phyloP scores from a whole-genome alignment of 176 grass and related monocot genomes.

The Typha latifolia region DNA sequence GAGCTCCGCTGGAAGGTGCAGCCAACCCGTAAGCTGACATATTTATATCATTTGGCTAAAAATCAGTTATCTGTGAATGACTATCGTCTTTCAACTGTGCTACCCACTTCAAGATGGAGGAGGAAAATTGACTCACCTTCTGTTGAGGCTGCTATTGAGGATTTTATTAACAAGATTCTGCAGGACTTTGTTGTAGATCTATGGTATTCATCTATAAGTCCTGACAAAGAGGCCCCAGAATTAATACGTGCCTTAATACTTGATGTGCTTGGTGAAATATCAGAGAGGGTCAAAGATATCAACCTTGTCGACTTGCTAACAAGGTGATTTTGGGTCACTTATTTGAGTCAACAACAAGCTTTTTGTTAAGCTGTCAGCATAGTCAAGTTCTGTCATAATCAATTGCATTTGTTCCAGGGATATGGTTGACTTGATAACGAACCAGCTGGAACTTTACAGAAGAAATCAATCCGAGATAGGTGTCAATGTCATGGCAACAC shows the following conservation, averaged over 20 bases:
- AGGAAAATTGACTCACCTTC: conserved; percentile 76
- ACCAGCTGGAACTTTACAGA: conserved; percentile 78
- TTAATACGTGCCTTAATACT: conserved; percentile 77
- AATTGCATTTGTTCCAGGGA: conserved; percentile 38
- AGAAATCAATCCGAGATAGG: conserved; percentile 84
- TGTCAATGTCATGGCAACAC: conserved; percentile 65
- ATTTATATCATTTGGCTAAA: conserved; percentile 64
- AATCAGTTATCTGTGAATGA: conserved; percentile 63
- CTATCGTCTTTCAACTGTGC: conserved; percentile 49
- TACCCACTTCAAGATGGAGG: conserved; percentile 72
- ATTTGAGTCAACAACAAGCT: background rate
- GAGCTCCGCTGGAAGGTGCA: conserved; percentile 64
- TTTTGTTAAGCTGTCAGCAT: background rate
- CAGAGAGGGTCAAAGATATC: conserved; percentile 67
- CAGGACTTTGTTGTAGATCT: conserved; percentile 85
- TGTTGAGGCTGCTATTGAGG: conserved; percentile 72
- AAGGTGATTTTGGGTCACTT: conserved; percentile 41
- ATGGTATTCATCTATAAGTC: conserved; percentile 81
- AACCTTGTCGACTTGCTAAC: conserved; percentile 96
- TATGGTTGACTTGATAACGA: conserved; percentile 79
- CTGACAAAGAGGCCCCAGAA: conserved; percentile 81
- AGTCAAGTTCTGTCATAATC: background rate
- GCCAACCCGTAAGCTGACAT: conserved; percentile 49
- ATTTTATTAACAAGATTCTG: conserved; percentile 77
- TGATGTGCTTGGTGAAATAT: conserved; percentile 76